These are phyloP conservation scores for Talaromyces adpressus DNA, from an alignment of 495 filamentous ascomycete species.

Conservation along the genomic window DNA sequence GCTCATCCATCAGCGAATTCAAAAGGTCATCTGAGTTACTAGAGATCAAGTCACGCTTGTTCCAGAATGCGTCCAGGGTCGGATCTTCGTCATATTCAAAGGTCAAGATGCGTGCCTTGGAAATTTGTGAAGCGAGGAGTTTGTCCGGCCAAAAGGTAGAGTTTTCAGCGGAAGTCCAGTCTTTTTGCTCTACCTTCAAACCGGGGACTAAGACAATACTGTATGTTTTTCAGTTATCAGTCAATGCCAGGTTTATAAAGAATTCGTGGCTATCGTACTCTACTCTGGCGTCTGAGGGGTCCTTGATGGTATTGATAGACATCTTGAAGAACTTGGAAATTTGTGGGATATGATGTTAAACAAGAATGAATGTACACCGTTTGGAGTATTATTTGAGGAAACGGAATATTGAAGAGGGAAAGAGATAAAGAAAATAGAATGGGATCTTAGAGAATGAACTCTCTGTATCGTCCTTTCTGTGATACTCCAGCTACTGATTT, in stretches of 20 bases:
- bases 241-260: background rate
- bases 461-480: background rate
- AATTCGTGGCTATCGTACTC: slow-evolving; percentile 2
- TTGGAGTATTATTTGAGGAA: background rate
- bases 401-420: too few species aligned
- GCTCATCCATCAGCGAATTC: slow-evolving; percentile 3
- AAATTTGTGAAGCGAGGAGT: background rate
- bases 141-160: slow-evolving; percentile 8
- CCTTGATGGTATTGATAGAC: slow-evolving; percentile 7
- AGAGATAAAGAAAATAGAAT: background rate
- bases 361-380: background rate
- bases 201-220: slow-evolving; percentile 2
- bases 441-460: too few species aligned
- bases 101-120: slow-evolving; percentile 4
- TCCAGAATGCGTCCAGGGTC: slow-evolving; percentile 3
- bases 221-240: background rate
- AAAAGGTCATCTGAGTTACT: slow-evolving; percentile 4
- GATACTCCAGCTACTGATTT: background rate
- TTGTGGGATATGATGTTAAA: background rate
- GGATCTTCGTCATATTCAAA: slow-evolving; percentile 7
- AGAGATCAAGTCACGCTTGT: slow-evolving; percentile 5
- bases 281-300: slow-evolving; percentile 1
- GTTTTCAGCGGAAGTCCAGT: slow-evolving; percentile 5
- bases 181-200: slow-evolving; percentile 1
- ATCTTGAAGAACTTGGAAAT: background rate